phyloP scores from a whole-genome alignment of 2,329 filamentous ascomycete genomes.

The Verticillium isaacii region DNA sequence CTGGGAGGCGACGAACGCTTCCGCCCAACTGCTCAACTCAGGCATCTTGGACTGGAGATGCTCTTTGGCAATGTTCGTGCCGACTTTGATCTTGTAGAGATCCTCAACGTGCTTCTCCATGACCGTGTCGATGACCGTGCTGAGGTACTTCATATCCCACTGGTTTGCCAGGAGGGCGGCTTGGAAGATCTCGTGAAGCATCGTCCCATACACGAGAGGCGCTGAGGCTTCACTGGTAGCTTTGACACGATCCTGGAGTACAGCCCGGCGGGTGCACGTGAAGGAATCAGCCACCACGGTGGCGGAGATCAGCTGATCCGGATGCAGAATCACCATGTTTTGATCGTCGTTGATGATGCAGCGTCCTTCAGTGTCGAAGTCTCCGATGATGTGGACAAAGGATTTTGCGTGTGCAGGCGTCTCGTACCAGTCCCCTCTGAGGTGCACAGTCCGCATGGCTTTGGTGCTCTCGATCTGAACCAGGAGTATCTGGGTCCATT shows the following conservation, averaged over 20 bases:
- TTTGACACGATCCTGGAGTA: conserved; percentile 92
- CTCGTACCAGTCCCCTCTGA: conserved; percentile 83
- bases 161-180: conserved; percentile 77
- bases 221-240: conserved; percentile 76
- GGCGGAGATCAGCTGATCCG: conserved; percentile 90
- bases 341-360: conserved; percentile 79
- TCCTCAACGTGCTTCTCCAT: conserved; percentile 81
- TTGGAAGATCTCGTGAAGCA: conserved; percentile 94
- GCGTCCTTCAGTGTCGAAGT: conserved; percentile 64
- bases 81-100: conserved; percentile 80
- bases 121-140: conserved; percentile 60
- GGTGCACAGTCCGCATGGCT: conserved; percentile 60
- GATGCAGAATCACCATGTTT: conserved; percentile 86
- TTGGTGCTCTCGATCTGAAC: conserved; percentile 74
- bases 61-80: conserved; percentile 66
- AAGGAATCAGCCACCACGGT: conserved; percentile 97
- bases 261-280: conserved; percentile 81
- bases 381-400: conserved; percentile 82
- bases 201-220: conserved; percentile 84
- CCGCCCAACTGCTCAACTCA: conserved; percentile 78
- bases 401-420: conserved; percentile 70
- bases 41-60: conserved; percentile 80
- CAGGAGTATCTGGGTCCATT: conserved; percentile 62
- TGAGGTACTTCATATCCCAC: conserved; percentile 70
- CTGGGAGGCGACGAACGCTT: conserved; percentile 67